Base-by-base conservation (phyloP, 2,329 filamentous ascomycete genomes). In the Aspergillus hiratsukae region DNA sequence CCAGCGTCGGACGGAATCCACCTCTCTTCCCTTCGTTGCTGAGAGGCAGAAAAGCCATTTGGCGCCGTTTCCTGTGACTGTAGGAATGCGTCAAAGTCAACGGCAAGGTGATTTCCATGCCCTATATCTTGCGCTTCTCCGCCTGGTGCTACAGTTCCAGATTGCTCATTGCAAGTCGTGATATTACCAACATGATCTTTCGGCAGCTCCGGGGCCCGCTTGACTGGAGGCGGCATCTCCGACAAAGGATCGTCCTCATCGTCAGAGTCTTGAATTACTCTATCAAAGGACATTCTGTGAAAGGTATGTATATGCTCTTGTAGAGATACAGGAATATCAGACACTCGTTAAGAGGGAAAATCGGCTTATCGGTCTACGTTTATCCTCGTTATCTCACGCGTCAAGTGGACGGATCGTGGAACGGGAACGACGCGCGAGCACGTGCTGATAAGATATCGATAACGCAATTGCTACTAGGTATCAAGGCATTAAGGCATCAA, bases 191-290 rank as follows among this genome's bases (percentile, higher is more conserved):
- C 35, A 29, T 63, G 58, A 41, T 58, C 52, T 14, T 55, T 55
- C 41, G 57, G 50, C 40, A 45, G 50, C n/a, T 64, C 60, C 8
- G 61, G 61, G 10, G 54, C 50, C 35, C 65, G 64, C 10, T 53
- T 52, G 21, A 37, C 28, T 59, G 56, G 29, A 55, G 66, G 28
- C 62, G 65, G 51, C 56, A 64, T 66, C 53, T 65, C 67, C 40
- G 63, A 63, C n/a, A 72, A 58, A 53, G 69, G 65, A 49, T 74
- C 72, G 10, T 75, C 74, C 41, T 78, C 71, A 27, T 68, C 75
- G 28, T 78, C 76, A 0, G 76, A 78, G 57, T 78, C 76, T 52
- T 75, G 74, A n/a, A 78, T 76, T 17, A 78, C 66, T 49, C 70
- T 70, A 49, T 67, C 63, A 51, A 61, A 64, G 29, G 69, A 58